These are phyloP conservation scores for Juglanconis oblonga DNA, from an alignment of 2,329 filamentous ascomycete species.

Conservation along the genomic window DNA sequence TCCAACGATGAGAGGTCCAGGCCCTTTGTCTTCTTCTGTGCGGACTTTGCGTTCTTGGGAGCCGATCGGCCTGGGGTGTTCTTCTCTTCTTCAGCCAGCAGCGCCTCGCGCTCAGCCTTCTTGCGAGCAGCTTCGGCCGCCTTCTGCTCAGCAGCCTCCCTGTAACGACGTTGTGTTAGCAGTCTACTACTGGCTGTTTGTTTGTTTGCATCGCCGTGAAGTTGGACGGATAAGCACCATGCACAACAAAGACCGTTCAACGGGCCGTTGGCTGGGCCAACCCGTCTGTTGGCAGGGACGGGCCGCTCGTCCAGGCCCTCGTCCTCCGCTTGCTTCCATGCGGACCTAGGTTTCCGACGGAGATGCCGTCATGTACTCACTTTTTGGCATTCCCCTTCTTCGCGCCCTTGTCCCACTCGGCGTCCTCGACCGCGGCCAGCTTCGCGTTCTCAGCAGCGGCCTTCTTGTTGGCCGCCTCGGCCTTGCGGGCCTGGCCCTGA, in stretches of 20 bases:
- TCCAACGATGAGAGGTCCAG: conserved; percentile 72
- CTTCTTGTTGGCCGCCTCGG: conserved; percentile 80
- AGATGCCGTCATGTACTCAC: conserved; percentile 48
- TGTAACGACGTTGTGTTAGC: conserved; percentile 33
- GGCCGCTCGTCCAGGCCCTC: not conserved
- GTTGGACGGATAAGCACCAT: not conserved
- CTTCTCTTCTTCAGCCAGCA: conserved; percentile 79
- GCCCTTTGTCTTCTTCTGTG: conserved; percentile 66
- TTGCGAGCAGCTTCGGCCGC: conserved; percentile 79
- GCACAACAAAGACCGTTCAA: not conserved
- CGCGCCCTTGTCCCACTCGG: conserved; percentile 79
- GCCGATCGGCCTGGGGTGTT: conserved; percentile 52
- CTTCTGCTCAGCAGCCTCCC: conserved; percentile 80
- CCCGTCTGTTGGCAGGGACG: not conserved
- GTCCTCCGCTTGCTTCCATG: not conserved
- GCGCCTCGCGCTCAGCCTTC: conserved; percentile 87
- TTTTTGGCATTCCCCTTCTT: conserved; percentile 80
- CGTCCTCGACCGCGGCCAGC: conserved; percentile 64
- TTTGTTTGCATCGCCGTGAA: not conserved
- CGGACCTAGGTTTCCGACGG: not conserved
- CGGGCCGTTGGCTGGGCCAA: not conserved
- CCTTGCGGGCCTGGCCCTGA: conserved; percentile 87
- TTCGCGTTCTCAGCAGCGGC: conserved; percentile 67
- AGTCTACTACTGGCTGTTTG: not conserved
- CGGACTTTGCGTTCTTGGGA: conserved; percentile 66